Evolutionary conservation across 108 stramenopile species (phyloP).

Genomic region (Asterionellopsis glacialis): DNA sequence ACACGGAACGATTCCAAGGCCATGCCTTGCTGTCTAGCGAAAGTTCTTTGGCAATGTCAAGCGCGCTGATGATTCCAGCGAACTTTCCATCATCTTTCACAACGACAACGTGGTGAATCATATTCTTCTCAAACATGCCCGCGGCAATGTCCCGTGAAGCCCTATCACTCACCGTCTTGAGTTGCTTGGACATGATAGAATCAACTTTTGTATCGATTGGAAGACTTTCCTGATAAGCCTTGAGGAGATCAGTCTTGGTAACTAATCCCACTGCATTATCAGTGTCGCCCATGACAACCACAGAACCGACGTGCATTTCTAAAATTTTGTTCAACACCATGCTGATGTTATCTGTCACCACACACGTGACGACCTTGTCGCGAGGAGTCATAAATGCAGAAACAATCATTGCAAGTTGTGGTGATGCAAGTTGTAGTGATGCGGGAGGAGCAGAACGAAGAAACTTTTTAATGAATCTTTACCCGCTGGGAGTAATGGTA

Average conservation of each 20-base stretch:
- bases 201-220: conserved; percentile 18
- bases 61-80: conserved; percentile 41
- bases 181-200: conserved; percentile 36
- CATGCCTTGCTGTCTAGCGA: conserved; percentile 49
- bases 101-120: conserved; percentile 50
- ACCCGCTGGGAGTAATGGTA: too few species aligned
- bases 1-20: conserved; percentile 33
- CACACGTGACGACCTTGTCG: conserved; percentile 39
- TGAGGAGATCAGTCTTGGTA: conserved; percentile 59
- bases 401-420: conserved; percentile 25
- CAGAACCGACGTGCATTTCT: conserved; percentile 29
- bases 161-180: conserved; percentile 10
- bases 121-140: conserved; percentile 35
- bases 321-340: conserved; percentile 36
- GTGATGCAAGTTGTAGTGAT: too few species aligned
- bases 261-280: conserved; percentile 25
- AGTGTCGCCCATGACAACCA: conserved; percentile 31
- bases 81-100: conserved; percentile 38
- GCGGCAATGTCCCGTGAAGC: conserved; percentile 38
- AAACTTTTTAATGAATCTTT: too few species aligned
- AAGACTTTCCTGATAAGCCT: conserved; percentile 29
- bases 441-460: too few species aligned
- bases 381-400: conserved; percentile 45
- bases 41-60: conserved; percentile 54
- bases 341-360: conserved; percentile 26